These are phyloP conservation scores for Trypanosoma melophagium DNA, from an alignment of 208 protist species.

Conservation along the genomic window DNA sequence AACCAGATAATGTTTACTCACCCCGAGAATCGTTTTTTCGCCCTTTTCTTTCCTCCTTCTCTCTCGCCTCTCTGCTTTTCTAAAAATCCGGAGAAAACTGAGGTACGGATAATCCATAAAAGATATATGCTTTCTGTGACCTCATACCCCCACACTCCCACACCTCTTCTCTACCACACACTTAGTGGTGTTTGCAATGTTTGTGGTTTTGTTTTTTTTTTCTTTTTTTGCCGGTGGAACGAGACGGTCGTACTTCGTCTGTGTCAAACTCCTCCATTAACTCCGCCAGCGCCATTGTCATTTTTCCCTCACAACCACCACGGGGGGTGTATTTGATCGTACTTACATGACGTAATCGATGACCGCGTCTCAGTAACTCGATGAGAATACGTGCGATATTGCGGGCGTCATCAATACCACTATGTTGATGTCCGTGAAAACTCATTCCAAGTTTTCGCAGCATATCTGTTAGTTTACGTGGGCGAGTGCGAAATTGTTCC, in stretches of 20 bases:
- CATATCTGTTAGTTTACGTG: constrained; percentile 83
- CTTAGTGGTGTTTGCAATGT: too few relatives aligned
- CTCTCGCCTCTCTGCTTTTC: too few relatives aligned
- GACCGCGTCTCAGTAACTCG: constrained; percentile 76
- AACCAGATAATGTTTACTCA: too few relatives aligned
- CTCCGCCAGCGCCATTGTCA: constrained; percentile 44
- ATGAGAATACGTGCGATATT: constrained; percentile 89
- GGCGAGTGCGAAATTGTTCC: constrained; percentile 53
- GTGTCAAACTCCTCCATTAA: constrained; percentile 59
- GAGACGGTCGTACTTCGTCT: not conserved
- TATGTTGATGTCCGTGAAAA: constrained; percentile 85
- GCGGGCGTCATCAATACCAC: constrained; percentile 87
- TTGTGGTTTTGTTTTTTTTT: not conserved
- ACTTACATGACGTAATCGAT: constrained; percentile 69
- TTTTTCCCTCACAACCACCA: not conserved
- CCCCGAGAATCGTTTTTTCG: too few relatives aligned
- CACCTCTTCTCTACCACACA: too few relatives aligned
- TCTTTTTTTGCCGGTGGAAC: not conserved
- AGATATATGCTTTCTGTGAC: too few relatives aligned
- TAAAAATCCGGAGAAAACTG: too few relatives aligned
- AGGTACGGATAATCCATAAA: too few relatives aligned
- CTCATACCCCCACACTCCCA: too few relatives aligned
- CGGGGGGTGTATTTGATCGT: constrained; percentile 55
- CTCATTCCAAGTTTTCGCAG: constrained; percentile 60
- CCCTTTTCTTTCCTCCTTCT: too few relatives aligned